Base-by-base conservation (phyloP, 2,329 filamentous ascomycete species). In the Botrytis fabae region DNA sequence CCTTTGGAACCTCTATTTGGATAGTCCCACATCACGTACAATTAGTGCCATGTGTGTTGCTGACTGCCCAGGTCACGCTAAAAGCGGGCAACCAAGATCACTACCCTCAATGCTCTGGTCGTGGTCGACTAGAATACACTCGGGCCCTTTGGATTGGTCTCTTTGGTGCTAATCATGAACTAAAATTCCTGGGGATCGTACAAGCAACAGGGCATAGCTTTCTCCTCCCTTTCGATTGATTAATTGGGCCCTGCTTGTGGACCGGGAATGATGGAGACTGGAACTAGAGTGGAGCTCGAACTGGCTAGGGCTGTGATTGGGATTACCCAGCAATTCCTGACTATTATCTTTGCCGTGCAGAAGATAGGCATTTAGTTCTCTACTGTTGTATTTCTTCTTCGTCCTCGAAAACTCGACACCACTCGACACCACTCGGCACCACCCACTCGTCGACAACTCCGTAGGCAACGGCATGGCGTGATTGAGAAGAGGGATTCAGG, bases 131-230 rank as follows among this genome's bases (percentile, higher is more conserved):
- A n/a, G 65, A 57, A 57, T 57, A 44, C 65, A 68, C 65, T 68
- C 65, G 65, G 65, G 64, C 64, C 64, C 64, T 68, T 66, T 40
- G 46, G 46, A 66, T 54, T 66, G 46, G 35, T 54, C 46, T 54
- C 65, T n/a, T 28, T 32, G n/a, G 9, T 68, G 48, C 48, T 42
- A 44, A 44, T 3, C 32, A 51, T 68, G 48, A 68, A 57, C 65
- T 68, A 57, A 68, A 57, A 57, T 57, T 68, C n/a, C 38, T 68
- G 48, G 65, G 65, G 65, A 68, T 57, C 35, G 65, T 44, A 57
- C 65, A 57, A 57, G 65, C 65, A 51, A 68, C 65, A 42, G 65
- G 65, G 65, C 64, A 66, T 46, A 66, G 64, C 64, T 66, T 66
- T 35, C 46, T 66, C n/a, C n/a, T 66, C 63, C 63, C 64, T 68